Conservation (phyloP, 768 basidiomycete genomes). For the Imleria badia region DNA sequence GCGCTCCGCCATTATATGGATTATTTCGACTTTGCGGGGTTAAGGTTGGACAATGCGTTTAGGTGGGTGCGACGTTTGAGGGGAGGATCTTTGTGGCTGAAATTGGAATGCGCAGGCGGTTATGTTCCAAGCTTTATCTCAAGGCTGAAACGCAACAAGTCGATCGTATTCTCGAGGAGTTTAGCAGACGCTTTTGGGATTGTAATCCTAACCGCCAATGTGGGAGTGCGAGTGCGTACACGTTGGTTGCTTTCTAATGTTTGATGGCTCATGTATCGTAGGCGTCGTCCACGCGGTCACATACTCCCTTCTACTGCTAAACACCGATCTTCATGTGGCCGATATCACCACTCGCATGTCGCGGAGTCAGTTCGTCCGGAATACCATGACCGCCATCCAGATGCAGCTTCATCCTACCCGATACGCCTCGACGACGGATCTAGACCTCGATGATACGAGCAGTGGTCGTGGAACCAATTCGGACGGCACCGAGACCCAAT, state of each 20-base stretch:
- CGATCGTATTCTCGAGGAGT: constrained; percentile 92
- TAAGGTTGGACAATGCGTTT: constrained; percentile 88
- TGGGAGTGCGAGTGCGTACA: constrained; percentile 74
- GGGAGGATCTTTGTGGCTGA: background rate
- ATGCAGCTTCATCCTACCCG: constrained; percentile 64
- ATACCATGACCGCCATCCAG: constrained; percentile 86
- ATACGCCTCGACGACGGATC: constrained; percentile 58
- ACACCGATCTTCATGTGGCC: constrained; percentile 97
- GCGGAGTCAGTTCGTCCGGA: constrained; percentile 84
- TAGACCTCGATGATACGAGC: constrained; percentile 63
- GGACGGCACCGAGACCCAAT: constrained; percentile 53
- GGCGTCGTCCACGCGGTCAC: constrained; percentile 94
- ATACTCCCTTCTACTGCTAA: constrained; percentile 90
- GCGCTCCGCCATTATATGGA: constrained; percentile 81
- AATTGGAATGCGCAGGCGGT: constrained; percentile 46
- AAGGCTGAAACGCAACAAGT: constrained; percentile 98
- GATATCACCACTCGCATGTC: constrained; percentile 91
- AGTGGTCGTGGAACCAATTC: constrained; percentile 57
- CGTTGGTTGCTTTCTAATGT: background rate
- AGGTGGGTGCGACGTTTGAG: constrained; percentile 46
- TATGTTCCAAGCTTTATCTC: constrained; percentile 90
- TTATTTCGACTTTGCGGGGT: constrained; percentile 81
- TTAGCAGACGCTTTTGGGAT: constrained; percentile 88
- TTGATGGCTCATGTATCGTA: constrained; percentile 27
- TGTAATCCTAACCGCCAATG: constrained; percentile 83